Conservation (phyloP, 1,284 basidiomycete genomes). For the Nidula niveotomentosa region DNA sequence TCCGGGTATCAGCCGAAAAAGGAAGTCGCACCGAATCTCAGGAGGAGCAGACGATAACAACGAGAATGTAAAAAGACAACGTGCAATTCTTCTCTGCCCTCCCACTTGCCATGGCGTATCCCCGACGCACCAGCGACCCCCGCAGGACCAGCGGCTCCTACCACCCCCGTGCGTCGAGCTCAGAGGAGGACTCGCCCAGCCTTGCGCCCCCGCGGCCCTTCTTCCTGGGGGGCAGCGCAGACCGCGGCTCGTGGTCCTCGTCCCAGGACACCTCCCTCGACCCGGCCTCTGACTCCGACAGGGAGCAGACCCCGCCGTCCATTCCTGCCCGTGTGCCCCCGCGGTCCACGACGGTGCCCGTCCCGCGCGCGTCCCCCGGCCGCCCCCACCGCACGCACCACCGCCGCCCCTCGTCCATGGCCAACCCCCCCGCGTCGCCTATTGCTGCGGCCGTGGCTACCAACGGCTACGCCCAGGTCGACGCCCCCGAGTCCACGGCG, state of each 20-base stretch:
- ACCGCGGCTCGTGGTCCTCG: conserved; percentile 11
- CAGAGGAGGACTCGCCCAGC: background rate
- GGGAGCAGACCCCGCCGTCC: conserved; percentile 7
- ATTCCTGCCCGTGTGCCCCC: background rate
- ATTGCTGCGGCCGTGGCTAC: background rate
- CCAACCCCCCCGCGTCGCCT: background rate
- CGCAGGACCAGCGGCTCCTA: background rate
- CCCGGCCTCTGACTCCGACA: conserved; percentile 20
- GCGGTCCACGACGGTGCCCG: background rate
- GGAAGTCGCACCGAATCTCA: too few species aligned
- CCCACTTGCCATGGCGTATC: conserved; percentile 3
- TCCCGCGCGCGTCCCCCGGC: conserved; percentile 2
- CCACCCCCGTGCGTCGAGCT: background rate
- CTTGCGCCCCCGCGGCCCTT: conserved; percentile 24
- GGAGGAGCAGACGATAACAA: too few species aligned
- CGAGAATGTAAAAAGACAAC: too few species aligned
- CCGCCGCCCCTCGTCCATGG: background rate
- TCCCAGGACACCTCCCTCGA: conserved; percentile 14
- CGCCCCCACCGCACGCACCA: conserved; percentile 2
- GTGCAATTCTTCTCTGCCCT: too few species aligned
- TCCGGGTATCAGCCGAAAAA: too few species aligned
- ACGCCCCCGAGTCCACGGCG: conserved; percentile 2
- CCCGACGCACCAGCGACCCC: background rate
- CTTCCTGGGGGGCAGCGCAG: conserved; percentile 17
- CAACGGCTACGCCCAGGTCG: background rate